Conservation (phyloP, 768 basidiomycete species). For the Melanogaster broomeanus region DNA sequence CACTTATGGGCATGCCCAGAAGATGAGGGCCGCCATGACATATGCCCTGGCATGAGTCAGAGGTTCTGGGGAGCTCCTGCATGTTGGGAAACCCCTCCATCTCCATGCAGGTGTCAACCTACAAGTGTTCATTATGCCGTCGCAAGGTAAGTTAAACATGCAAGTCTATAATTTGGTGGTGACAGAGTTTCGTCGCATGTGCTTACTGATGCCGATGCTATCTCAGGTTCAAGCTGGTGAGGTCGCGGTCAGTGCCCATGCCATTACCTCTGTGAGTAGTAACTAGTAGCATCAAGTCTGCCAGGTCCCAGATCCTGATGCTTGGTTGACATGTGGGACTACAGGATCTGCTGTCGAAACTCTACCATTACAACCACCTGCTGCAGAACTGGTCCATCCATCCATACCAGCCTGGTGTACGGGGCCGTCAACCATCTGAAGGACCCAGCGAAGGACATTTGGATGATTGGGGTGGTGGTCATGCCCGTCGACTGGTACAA, state of each 20-base stretch:
- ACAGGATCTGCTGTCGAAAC: slow-evolving; percentile 24
- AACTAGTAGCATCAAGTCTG: neutral
- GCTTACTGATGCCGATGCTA: too few relatives aligned
- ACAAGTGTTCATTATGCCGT: slow-evolving; percentile 28
- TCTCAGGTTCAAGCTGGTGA: slow-evolving; percentile 23
- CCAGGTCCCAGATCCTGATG: too few relatives aligned
- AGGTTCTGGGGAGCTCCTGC: slow-evolving; percentile 10
- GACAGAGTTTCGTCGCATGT: neutral
- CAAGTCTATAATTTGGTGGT: too few relatives aligned
- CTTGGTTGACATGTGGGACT: neutral
- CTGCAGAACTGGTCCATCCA: slow-evolving; percentile 18
- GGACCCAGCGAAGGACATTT: slow-evolving; percentile 2
- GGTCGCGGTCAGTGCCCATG: slow-evolving; percentile 24
- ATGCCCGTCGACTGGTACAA: slow-evolving; percentile 26
- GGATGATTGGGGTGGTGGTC: slow-evolving; percentile 33
- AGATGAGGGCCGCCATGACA: slow-evolving; percentile 35
- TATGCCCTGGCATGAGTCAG: slow-evolving; percentile 33
- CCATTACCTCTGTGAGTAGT: slow-evolving; percentile 28
- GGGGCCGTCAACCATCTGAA: neutral
- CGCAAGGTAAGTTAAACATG: too few relatives aligned
- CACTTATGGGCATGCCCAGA: slow-evolving; percentile 37
- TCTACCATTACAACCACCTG: slow-evolving; percentile 29
- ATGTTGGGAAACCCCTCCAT: slow-evolving; percentile 34
- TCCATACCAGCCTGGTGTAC: slow-evolving; percentile 11
- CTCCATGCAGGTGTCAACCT: slow-evolving; percentile 24